A percentile compares a stretch with the other conserved stretches of the same genome.
Evolutionary conservation across 805 yeast species (phyloP).

Genomic region (Monosporozyma aquatica): DNA sequence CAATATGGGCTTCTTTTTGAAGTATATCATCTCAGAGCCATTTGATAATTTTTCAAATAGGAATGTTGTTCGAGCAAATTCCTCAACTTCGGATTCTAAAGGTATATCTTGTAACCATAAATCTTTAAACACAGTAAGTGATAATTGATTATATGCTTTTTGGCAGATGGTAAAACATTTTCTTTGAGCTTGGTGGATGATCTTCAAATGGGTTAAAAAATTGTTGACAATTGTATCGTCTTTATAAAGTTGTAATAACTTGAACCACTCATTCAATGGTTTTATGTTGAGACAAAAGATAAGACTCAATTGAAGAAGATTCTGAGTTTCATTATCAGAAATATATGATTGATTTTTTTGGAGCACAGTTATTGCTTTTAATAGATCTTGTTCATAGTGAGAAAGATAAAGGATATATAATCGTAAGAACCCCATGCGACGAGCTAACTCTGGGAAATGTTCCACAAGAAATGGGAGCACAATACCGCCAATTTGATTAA

Average conservation of each 20-base stretch:
- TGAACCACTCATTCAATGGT: slow-evolving; percentile 13
- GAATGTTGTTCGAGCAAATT: slow-evolving; percentile 4
- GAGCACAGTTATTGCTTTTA: slow-evolving; percentile 7
- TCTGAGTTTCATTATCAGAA: neutral
- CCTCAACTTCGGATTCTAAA: neutral
- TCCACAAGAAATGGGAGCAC: slow-evolving; percentile 13
- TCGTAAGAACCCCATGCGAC: slow-evolving; percentile 6
- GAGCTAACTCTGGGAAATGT: slow-evolving; percentile 8
- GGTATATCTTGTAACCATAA: slow-evolving; percentile 12
- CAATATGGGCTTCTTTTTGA: slow-evolving; percentile 5
- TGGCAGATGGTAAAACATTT: slow-evolving; percentile 9
- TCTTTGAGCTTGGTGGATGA: slow-evolving; percentile 12
- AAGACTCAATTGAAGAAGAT: neutral
- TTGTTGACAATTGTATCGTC: slow-evolving; percentile 4
- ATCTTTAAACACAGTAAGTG: slow-evolving; percentile 8
- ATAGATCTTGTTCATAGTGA: slow-evolving; percentile 15
- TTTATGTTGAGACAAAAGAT: slow-evolving; percentile 3
- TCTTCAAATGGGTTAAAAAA: slow-evolving; percentile 11
- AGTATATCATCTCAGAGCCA: slow-evolving; percentile 9
- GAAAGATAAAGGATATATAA: slow-evolving; percentile 14
- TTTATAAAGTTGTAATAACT: slow-evolving; percentile 2
- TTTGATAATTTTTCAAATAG: slow-evolving; percentile 3
- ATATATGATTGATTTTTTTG: neutral
- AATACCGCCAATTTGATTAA: slow-evolving; percentile 10
- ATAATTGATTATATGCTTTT: slow-evolving; percentile 18